phyloP scores from a whole-genome alignment of 1,284 basidiomycete genomes.

The Bjerkandera adusta region DNA sequence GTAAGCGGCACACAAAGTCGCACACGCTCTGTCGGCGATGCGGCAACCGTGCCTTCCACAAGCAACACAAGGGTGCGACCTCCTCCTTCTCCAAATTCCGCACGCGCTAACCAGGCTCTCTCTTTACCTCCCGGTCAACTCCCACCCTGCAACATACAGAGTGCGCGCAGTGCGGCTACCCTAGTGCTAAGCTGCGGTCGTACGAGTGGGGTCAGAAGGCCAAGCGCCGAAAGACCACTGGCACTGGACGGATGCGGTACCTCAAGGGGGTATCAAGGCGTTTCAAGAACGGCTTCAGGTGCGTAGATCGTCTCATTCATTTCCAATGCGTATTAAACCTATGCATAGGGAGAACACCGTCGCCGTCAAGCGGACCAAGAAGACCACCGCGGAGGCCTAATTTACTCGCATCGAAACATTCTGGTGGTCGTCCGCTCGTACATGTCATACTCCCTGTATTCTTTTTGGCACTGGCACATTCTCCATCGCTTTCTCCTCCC shows the following conservation, averaged over 20 bases:
- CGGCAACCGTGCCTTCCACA: conserved; percentile 92
- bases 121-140: not conserved
- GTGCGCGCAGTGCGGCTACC: conserved; percentile 96
- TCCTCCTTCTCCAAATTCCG: not conserved
- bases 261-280: conserved; percentile 89
- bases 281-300: conserved; percentile 99
- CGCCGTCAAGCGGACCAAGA: conserved; percentile 59
- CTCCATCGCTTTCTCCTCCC: conserved; percentile 20
- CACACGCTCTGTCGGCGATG: conserved; percentile 97
- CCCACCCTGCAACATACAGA: conserved; percentile 43
- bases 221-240: conserved; percentile 98
- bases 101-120: not conserved
- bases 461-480: conserved; percentile 22
- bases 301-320: conserved; percentile 23
- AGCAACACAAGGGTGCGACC: conserved; percentile 91
- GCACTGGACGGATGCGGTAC: conserved; percentile 95
- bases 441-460: conserved; percentile 29
- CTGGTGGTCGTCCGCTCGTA: conserved; percentile 24
- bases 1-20: conserved; percentile 98
- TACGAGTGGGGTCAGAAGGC: conserved; percentile 99
- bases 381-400: conserved; percentile 34
- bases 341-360: conserved; percentile 77
- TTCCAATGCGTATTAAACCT: conserved; percentile 6
- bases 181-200: conserved; percentile 91
- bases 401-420: conserved; percentile 18